These are phyloP conservation scores for Melampsora larici-populina DNA, from an alignment of 1,284 basidiomycete species.

Conservation along the genomic window DNA sequence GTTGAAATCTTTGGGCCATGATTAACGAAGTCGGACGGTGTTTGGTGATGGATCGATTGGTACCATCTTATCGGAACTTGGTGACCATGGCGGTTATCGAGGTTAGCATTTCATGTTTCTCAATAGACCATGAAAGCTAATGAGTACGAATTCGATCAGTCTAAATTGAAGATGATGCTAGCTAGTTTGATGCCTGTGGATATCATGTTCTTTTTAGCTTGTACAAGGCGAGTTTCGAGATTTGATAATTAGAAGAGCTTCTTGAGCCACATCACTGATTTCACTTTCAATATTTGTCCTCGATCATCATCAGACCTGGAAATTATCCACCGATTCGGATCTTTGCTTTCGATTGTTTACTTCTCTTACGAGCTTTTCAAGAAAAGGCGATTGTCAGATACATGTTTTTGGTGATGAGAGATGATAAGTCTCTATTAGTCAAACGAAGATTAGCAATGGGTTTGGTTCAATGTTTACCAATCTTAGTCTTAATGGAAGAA, in stretches of 20 bases:
- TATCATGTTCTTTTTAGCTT: conserved; percentile 74
- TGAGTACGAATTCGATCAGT: conserved; percentile 58
- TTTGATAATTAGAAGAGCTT: neutral
- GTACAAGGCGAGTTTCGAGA: conserved; percentile 67
- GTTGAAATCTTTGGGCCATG: conserved; percentile 67
- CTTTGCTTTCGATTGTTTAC: conserved; percentile 86
- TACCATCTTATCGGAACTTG: conserved; percentile 90
- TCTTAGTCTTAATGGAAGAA: conserved; percentile 84
- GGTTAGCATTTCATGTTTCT: conserved; percentile 58
- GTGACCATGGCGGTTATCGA: conserved; percentile 85
- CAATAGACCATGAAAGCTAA: too few relatives aligned
- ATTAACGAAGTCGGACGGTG: conserved; percentile 80
- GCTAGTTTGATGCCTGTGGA: conserved; percentile 78
- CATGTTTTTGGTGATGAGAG: conserved; percentile 79
- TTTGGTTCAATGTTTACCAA: conserved; percentile 79
- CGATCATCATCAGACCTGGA: conserved; percentile 78
- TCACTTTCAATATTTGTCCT: conserved; percentile 19
- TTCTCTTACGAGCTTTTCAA: conserved; percentile 70
- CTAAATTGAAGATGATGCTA: conserved; percentile 73
- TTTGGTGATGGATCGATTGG: conserved; percentile 87
- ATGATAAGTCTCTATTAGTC: conserved; percentile 77
- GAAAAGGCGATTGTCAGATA: conserved; percentile 72
- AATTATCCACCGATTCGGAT: conserved; percentile 87
- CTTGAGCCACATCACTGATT: conserved; percentile 41
- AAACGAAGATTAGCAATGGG: conserved; percentile 80